Conservation (phyloP, 2,329 filamentous ascomycete species). For the Aschersonia sp. region DNA sequence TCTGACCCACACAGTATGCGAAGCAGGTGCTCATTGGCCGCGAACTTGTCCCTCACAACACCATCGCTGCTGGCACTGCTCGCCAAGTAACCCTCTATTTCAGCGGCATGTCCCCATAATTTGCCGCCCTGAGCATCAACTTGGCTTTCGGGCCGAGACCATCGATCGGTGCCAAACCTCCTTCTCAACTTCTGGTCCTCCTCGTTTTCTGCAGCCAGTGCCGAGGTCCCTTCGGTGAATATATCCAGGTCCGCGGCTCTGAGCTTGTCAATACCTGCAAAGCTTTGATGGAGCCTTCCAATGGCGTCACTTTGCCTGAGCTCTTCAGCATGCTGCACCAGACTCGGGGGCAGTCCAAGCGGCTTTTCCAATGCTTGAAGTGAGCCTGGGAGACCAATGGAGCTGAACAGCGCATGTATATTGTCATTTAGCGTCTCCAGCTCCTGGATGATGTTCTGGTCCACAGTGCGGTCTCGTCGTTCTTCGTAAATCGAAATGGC, state of each 20-base stretch:
- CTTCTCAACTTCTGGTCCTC: conserved; percentile 65
- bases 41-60: conserved; percentile 63
- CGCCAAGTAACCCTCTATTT: conserved; percentile 79
- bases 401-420: conserved; percentile 65
- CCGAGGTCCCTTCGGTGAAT: conserved; percentile 70
- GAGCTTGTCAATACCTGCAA: conserved; percentile 84
- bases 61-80: conserved; percentile 40
- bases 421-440: conserved; percentile 68
- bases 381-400: conserved; percentile 78
- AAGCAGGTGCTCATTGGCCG: conserved; percentile 59
- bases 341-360: conserved; percentile 68
- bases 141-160: conserved; percentile 56
- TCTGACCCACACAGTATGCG: conserved; percentile 66
- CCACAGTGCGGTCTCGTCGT: conserved; percentile 76
- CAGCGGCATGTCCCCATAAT: conserved; percentile 57
- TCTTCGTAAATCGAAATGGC: conserved; percentile 94
- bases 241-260: conserved; percentile 62
- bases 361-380: conserved; percentile 92
- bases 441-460: conserved; percentile 72
- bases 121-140: conserved; percentile 51
- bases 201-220: conserved; percentile 64
- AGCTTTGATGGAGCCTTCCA: conserved; percentile 59
- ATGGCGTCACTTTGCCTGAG: conserved; percentile 82
- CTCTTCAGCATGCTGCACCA: conserved; percentile 86
- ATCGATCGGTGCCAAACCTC: conserved; percentile 78